phyloP scores from a whole-genome alignment of 768 basidiomycete genomes.

The Mycena rosella region DNA sequence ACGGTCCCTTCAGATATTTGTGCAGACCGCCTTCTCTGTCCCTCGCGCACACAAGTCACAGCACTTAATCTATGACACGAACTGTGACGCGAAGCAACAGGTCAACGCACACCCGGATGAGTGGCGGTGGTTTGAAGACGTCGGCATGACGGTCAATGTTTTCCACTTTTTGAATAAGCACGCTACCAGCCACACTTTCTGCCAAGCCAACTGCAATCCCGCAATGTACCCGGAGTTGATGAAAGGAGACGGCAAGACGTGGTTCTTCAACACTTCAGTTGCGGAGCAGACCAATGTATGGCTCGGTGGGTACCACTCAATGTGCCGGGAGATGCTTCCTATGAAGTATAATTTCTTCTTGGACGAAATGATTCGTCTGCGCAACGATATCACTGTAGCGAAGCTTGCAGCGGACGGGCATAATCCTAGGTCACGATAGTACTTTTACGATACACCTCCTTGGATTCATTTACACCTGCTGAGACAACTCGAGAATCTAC shows the following conservation, averaged over 20 bases:
- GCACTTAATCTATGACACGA: conserved; percentile 36
- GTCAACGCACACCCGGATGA: conserved; percentile 8
- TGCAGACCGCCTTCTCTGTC: conserved; percentile 39
- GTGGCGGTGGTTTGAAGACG: conserved; percentile 19
- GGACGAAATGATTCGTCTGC: conserved; percentile 53
- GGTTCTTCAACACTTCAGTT: conserved; percentile 50
- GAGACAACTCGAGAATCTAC: too few species aligned
- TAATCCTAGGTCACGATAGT: conserved; percentile 32
- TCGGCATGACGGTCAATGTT: conserved; percentile 32
- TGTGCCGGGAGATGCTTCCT: conserved; percentile 48
- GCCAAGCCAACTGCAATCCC: conserved; percentile 30
- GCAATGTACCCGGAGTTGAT: conserved; percentile 22
- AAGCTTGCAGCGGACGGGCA: conserved; percentile 31
- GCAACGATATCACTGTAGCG: conserved; percentile 39
- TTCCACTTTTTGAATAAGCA: too few species aligned
- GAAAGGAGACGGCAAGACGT: conserved; percentile 15
- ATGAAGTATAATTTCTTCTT: conserved; percentile 51
- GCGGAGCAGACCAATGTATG: conserved; percentile 54
- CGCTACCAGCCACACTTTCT: conserved; percentile 15
- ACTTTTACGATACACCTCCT: too few species aligned
- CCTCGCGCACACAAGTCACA: conserved; percentile 42
- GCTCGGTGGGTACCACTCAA: conserved; percentile 50
- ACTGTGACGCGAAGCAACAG: conserved; percentile 34
- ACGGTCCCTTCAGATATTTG: too few species aligned
- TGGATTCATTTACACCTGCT: too few species aligned